Evolutionary conservation across 169 alveolate species (phyloP), one percentile per base, ranked within the genome.

Genomic region (Cryptosporidium sp.): DNA sequence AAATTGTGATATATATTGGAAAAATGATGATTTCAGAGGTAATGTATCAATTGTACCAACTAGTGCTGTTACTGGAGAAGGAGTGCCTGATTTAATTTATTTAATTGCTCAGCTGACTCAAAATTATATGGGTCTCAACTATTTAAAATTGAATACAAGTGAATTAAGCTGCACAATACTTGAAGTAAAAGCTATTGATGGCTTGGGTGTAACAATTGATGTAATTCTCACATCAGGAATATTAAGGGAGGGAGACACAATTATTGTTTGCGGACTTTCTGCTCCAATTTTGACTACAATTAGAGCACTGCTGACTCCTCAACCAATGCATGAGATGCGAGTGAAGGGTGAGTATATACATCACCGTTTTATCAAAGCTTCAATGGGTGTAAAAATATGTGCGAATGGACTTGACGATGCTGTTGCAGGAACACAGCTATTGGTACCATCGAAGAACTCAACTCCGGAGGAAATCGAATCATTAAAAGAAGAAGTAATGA

Each of bases 61-160:
- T 21, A 95, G 99, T 55, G 99, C 99, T 4, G 95, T 97, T 52
- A 99, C 99, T 4, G 99, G 99, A 33, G 99, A 98, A 92, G 99
- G 99, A 21, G 93, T 98, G 7, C 99, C 99, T 23, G 99, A 98
- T 91, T 89, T 98, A 43, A 91, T 98, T 68, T 95, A 96, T 65
- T 93, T 97, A 48, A 92, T 98, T 45, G 96, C 96, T 8, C 95
- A 97, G 69, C 93, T 96, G 62, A 96, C 99, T 0, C 98, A 97
- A 75, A 95, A 86, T 51, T 86, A 97, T 91, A 94, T 96, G 97
- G 94, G 89, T 1, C 93, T 37, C 94, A 96, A 91, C 92, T 95
- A 67, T 94, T 94, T 45, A 95, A 94, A 43, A 26, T 67, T 80
- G 52, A 95, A 94, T 85, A 94, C 93, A 69, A 96, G 96, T 26